Conservation (phyloP, 2,329 filamentous ascomycete species). For the Aspergillus brunneoviolaceus region DNA sequence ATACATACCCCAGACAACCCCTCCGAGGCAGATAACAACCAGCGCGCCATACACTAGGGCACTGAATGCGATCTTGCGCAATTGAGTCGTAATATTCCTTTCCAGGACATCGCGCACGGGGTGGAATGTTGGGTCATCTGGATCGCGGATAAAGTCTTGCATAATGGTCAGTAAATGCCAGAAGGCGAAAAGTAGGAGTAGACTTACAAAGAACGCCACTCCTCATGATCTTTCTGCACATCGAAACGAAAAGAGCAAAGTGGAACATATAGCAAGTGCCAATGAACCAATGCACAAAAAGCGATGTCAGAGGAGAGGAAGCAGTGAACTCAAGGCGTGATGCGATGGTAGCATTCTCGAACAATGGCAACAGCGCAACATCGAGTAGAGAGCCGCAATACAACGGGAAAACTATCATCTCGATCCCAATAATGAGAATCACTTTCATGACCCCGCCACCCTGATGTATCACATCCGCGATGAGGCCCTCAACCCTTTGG, state of each 20-base stretch:
- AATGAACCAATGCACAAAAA: constrained; percentile 98
- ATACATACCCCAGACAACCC: constrained; percentile 89
- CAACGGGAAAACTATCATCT: constrained; percentile 95
- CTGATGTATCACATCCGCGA: constrained; percentile 80
- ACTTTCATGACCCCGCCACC: constrained; percentile 97
- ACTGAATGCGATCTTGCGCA: constrained; percentile 94
- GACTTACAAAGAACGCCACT: constrained; percentile 84
- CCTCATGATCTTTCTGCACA: constrained; percentile 98
- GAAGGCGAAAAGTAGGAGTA: constrained; percentile 5
- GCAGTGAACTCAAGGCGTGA: constrained; percentile 77
- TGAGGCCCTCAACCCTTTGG: constrained; percentile 66
- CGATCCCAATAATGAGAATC: constrained; percentile 96
- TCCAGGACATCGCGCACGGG: constrained; percentile 95
- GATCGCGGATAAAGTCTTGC: constrained; percentile 90
- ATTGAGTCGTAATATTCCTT: constrained; percentile 84
- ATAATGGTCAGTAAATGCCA: constrained; percentile 2
- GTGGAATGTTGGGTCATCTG: constrained; percentile 97
- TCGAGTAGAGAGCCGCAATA: constrained; percentile 94
- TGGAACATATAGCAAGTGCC: constrained; percentile 99
- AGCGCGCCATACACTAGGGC: constrained; percentile 92
- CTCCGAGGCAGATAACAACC: constrained; percentile 88
- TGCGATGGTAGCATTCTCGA: constrained; percentile 73
- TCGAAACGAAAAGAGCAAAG: constrained; percentile 95
- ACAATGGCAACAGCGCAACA: constrained; percentile 81
- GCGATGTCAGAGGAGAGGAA: constrained; percentile 78